Percentiles rank a stretch among this genome's conserved stretches.
These are phyloP conservation scores for Karstenula rhodostoma DNA, from an alignment of 2,329 filamentous ascomycete species.

Conservation along the genomic window DNA sequence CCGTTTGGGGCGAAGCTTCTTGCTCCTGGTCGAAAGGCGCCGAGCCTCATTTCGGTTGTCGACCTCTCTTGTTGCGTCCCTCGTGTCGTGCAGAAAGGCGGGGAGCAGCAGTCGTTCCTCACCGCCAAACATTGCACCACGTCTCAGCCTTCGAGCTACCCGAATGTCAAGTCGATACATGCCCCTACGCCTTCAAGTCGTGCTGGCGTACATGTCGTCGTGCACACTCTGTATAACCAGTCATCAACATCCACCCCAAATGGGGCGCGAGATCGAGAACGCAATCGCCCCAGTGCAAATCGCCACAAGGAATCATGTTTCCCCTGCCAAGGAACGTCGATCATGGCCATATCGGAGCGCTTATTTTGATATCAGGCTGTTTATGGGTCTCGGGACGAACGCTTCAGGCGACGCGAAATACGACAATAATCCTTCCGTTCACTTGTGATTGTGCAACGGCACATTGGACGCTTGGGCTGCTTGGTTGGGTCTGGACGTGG, in stretches of 20 bases:
- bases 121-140: neutral
- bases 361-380: conserved; percentile 28
- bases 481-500: conserved; percentile 1
- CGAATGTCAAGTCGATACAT: neutral
- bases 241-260: neutral
- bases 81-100: conserved; percentile 13
- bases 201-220: neutral
- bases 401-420: conserved; percentile 11
- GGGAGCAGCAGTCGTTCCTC: conserved; percentile 3
- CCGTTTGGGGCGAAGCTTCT: conserved; percentile 20
- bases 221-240: neutral
- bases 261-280: conserved; percentile 1
- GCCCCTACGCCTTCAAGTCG: neutral
- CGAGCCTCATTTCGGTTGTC: conserved; percentile 35
- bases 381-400: conserved; percentile 10
- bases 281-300: conserved; percentile 14
- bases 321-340: conserved; percentile 22
- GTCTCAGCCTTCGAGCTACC: conserved; percentile 14
- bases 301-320: conserved; percentile 15
- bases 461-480: conserved; percentile 3
- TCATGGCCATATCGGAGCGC: conserved; percentile 15
- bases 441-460: conserved; percentile 3
- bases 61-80: conserved; percentile 12
- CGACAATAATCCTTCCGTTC: conserved; percentile 14
- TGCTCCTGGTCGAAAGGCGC: conserved; percentile 17